Conservation (phyloP, 768 basidiomycete species). For the Nidularia pulvinata region DNA sequence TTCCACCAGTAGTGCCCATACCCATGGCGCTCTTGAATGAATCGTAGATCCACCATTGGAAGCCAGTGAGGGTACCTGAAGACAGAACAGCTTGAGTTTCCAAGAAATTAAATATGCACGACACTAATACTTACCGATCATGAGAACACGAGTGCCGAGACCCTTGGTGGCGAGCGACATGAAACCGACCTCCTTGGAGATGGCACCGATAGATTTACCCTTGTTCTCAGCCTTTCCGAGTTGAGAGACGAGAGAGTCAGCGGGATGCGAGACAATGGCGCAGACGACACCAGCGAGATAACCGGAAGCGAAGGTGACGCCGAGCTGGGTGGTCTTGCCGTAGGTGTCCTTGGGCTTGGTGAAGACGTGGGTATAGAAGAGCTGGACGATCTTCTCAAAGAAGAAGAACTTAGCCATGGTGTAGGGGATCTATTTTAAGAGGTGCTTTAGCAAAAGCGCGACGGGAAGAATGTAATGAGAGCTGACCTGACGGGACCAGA, state of each 20-base stretch:
- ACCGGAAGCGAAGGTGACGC: constrained; percentile 88
- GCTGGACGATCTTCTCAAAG: constrained; percentile 85
- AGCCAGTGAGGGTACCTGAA: constrained; percentile 57
- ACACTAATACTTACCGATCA: constrained; percentile 60
- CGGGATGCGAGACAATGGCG: constrained; percentile 95
- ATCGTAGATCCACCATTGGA: constrained; percentile 97
- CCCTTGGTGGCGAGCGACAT: constrained; percentile 76
- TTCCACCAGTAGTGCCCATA: constrained; percentile 87
- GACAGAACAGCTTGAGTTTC: not conserved
- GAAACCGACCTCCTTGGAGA: constrained; percentile 72
- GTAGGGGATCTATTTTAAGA: constrained; percentile 76
- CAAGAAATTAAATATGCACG: constrained; percentile 1
- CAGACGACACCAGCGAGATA: constrained; percentile 96
- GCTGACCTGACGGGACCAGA: constrained; percentile 85
- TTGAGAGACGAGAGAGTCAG: constrained; percentile 90
- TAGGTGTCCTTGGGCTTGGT: constrained; percentile 77
- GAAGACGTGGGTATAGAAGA: constrained; percentile 91
- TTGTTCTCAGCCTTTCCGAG: constrained; percentile 90
- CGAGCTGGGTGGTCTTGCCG: constrained; percentile 83
- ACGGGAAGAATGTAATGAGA: not conserved
- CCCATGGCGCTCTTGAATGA: constrained; percentile 84
- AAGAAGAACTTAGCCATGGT: constrained; percentile 99
- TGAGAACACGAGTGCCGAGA: constrained; percentile 83
- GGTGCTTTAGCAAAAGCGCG: not conserved
- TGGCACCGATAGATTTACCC: constrained; percentile 74